Base-by-base conservation (phyloP, 768 basidiomycete genomes). In the Suillus cothurnatus region DNA sequence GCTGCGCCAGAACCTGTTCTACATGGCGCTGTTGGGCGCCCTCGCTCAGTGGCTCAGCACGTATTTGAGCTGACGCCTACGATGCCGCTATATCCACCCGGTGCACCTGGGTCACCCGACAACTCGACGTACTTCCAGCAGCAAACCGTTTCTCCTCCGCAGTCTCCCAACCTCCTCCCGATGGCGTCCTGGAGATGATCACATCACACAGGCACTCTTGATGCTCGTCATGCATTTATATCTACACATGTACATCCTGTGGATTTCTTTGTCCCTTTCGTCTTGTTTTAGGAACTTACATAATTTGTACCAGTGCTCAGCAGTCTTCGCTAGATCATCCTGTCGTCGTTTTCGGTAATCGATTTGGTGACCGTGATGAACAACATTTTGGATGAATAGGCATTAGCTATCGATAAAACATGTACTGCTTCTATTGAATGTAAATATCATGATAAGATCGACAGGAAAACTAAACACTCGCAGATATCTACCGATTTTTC, bases 61-160 rank as follows among this genome's bases (percentile, higher is more conserved):
- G 89, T 92, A 28, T 90, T 91, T 68, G 90, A 93, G 76, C 84
- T 94, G 26, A 86, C 92, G 19, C 81, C 69, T 32, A 81, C 71
- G 26, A 78, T 77, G 0, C 77, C 76, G 32, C 72, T 82, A 1
- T 80, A 75, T 61, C 75, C 76, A 5, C 79, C 80, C 21, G 52
- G 52, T 53, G 52, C 86, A 12, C 72, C 88, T 57, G 80, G 84
- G 8, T 88, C 88, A 0, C 88, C 87, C 5, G 78, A 86, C 2
- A 80, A 81, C 28, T 79, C 79, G 21, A 80, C 81, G 12, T 86
- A 86, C 70, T 85, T 86, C 75, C 84, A 82, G 9, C 79, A 81
- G 63, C 58, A 59, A 59, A 76, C 85, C 3, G 80, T 75, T 61
- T 86, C 85, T 5, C 86, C 87, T 3, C 86, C 86, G 23, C 81